A percentile compares a stretch with the other conserved stretches of the same genome.
These are phyloP conservation scores for Moesziomyces antarcticus DNA, from an alignment of 1,284 basidiomycete genomes.

Conservation along the genomic window DNA sequence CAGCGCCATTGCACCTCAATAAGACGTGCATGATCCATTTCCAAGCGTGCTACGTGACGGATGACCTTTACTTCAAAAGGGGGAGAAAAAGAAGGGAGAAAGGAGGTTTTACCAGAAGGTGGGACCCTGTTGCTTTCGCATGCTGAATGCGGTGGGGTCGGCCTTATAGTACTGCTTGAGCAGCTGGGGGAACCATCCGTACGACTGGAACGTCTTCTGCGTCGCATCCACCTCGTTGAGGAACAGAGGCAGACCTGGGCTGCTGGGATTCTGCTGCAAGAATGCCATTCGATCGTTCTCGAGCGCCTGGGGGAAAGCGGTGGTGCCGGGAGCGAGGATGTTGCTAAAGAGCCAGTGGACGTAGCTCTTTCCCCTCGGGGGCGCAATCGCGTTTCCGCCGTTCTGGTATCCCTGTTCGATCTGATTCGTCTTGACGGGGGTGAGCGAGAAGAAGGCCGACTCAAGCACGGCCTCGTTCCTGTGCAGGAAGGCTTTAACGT, in stretches of 20 bases:
- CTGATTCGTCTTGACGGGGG: slow-evolving; percentile 34
- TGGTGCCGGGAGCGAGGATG: slow-evolving; percentile 6
- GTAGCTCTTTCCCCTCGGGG: slow-evolving; percentile 16
- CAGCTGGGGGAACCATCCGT: slow-evolving; percentile 32
- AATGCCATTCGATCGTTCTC: slow-evolving; percentile 12
- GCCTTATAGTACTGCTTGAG: slow-evolving; percentile 22
- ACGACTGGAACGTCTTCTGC: slow-evolving; percentile 36
- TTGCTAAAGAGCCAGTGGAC: slow-evolving; percentile 17
- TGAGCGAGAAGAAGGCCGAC: slow-evolving; percentile 25
- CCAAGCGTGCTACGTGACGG: neutral
- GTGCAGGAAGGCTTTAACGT: slow-evolving; percentile 8
- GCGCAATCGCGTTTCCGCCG: slow-evolving; percentile 45
- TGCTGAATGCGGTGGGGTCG: slow-evolving; percentile 31
- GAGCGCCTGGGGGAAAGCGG: slow-evolving; percentile 15
- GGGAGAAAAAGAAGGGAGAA: neutral
- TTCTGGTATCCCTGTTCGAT: slow-evolving; percentile 17
- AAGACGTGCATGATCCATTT: neutral
- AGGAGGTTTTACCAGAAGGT: slow-evolving; percentile 6
- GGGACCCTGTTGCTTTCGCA: slow-evolving; percentile 24
- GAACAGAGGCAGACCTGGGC: slow-evolving; percentile 41
- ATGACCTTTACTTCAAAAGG: neutral
- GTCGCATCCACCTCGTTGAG: slow-evolving; percentile 44
- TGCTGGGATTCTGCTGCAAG: slow-evolving; percentile 10
- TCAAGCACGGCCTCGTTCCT: slow-evolving; percentile 9
- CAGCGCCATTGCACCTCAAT: slow-evolving; percentile 3